Evolutionary conservation across 169 alveolate genomes (phyloP), one percentile per base, ranked within the genome.

Genomic region (Eimeria falciformis): DNA sequence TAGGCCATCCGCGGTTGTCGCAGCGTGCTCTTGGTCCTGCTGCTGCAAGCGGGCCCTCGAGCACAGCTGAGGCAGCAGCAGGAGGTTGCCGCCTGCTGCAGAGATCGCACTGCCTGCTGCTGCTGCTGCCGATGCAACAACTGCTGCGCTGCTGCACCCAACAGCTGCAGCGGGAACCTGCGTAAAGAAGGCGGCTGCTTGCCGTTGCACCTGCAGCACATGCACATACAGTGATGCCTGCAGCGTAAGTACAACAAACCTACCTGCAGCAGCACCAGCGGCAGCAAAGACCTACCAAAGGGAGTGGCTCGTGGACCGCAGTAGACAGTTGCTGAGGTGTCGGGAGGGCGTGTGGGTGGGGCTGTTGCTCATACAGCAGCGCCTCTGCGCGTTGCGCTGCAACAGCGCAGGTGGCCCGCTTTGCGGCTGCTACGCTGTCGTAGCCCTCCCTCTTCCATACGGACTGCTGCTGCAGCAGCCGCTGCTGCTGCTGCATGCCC

Each of bases 171-270:
- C 91, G 23, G 79, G 78, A 18, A 83, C 91, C 50, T 40, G 66
- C 21, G 53, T 47, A 17, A 56, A 56, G 58, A 83, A 56, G 4
- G 73, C 91, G 21, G 91, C 91, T 17, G 91, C 91, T 66, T 83
- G 91, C 71, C 79, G 91, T 65, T 83, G 91, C 68, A 45, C 81
- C 78, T 83, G 91, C 91, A 62, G 68, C 78, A 56, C n/a, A n/a
- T n/a, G n/a, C n/a, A n/a, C n/a, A n/a, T n/a, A n/a, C n/a, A 53
- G 62, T 17, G 9, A 12, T 17, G 9, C n/a, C 62, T 53, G 90
- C 90, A 55, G 40, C 90, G 25, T 9, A 9, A 23, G n/a, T n/a
- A 12, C 75, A 12, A 11, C 37, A 81, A 27, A 21, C 77, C 21
- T 23, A 14, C 62, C 62, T 53, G 62, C 62, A 53, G 62, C 62